Evolutionary conservation across 1,284 basidiomycete species (phyloP).

Genomic region (Ustilago lituana): DNA sequence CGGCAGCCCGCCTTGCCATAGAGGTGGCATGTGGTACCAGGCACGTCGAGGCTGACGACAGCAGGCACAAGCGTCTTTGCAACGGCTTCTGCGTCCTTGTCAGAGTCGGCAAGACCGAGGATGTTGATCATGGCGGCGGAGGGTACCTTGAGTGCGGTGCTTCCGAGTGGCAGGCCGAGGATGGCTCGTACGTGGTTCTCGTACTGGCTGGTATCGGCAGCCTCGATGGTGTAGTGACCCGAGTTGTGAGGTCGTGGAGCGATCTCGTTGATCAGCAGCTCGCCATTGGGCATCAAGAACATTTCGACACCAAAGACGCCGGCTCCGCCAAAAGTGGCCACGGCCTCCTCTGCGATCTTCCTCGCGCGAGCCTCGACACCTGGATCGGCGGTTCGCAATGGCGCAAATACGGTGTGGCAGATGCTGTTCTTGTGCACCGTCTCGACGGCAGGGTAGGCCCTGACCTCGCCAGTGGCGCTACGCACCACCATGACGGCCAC

Average conservation of each 20-base stretch:
- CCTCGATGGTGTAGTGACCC: slow-evolving; percentile 99
- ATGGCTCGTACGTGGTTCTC: slow-evolving; percentile 98
- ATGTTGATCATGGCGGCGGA: slow-evolving; percentile 94
- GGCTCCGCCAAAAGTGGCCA: slow-evolving; percentile 82
- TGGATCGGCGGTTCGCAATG: slow-evolving; percentile 70
- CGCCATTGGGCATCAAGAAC: slow-evolving; percentile 90
- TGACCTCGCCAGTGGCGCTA: slow-evolving; percentile 74
- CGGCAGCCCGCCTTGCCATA: slow-evolving; percentile 93
- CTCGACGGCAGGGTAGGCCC: slow-evolving; percentile 91
- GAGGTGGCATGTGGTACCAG: slow-evolving; percentile 85
- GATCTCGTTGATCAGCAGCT: slow-evolving; percentile 92
- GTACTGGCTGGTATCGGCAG: slow-evolving; percentile 94
- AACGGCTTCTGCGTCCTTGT: slow-evolving; percentile 59
- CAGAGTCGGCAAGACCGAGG: slow-evolving; percentile 70
- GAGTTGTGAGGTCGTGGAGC: slow-evolving; percentile 99
- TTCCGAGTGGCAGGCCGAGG: slow-evolving; percentile 87
- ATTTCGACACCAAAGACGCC: slow-evolving; percentile 98
- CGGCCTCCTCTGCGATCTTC: slow-evolving; percentile 81
- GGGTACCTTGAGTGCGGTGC: slow-evolving; percentile 85
- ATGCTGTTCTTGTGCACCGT: slow-evolving; percentile 95
- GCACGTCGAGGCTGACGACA: slow-evolving; percentile 69
- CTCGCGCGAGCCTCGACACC: slow-evolving; percentile 76
- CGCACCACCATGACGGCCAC: slow-evolving; percentile 98
- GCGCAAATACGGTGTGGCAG: slow-evolving; percentile 91
- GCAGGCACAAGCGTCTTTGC: slow-evolving; percentile 63